Conservation (phyloP, 176 grass and related monocot genomes). For the Carex scoparia region DNA sequence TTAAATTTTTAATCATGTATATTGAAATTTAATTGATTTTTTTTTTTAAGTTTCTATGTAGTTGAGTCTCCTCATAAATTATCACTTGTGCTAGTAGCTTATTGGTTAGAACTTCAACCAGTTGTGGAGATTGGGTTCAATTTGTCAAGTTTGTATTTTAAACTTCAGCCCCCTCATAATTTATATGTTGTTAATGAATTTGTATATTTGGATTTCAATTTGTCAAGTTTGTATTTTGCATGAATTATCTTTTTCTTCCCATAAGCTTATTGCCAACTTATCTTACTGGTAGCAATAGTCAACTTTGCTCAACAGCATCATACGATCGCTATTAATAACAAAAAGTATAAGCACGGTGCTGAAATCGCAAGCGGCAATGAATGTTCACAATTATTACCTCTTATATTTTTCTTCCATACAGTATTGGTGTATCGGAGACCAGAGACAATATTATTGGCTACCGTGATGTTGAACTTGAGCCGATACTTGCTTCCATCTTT, state of each 20-base stretch:
- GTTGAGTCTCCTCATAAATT: too few relatives aligned
- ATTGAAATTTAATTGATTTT: too few relatives aligned
- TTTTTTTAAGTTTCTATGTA: too few relatives aligned
- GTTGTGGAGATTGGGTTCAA: too few relatives aligned
- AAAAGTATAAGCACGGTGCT: neutral
- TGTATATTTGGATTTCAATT: too few relatives aligned
- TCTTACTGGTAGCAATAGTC: neutral
- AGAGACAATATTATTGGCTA: constrained; percentile 84
- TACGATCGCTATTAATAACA: neutral
- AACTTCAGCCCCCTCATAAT: too few relatives aligned
- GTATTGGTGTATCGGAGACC: constrained; percentile 89
- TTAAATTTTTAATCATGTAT: too few relatives aligned
- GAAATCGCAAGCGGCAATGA: neutral
- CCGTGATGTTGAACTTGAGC: constrained; percentile 71
- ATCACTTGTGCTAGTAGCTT: too few relatives aligned
- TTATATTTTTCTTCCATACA: constrained; percentile 78
- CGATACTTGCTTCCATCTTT: constrained; percentile 84
- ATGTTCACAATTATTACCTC: constrained; percentile 38
- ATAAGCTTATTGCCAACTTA: neutral
- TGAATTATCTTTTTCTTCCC: neutral
- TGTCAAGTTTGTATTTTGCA: neutral
- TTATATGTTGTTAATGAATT: too few relatives aligned
- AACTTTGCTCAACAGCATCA: neutral
- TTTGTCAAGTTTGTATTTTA: too few relatives aligned
- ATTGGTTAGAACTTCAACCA: too few relatives aligned